phyloP scores from a whole-genome alignment of 2,329 filamentous ascomycete genomes.

The Orbilia oligospora region DNA sequence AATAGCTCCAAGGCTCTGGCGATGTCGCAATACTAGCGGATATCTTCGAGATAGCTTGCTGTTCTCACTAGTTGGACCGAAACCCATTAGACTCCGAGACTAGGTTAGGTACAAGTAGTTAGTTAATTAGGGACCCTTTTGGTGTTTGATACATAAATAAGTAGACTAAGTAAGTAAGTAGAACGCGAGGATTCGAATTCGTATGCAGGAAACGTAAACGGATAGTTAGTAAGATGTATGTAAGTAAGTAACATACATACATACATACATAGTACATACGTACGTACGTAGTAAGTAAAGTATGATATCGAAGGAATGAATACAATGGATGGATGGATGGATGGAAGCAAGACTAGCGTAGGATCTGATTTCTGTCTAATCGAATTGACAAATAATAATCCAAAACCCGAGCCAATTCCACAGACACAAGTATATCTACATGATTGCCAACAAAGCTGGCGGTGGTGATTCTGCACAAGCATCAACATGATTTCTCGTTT shows the following conservation, averaged over 20 bases:
- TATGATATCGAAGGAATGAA: too few species aligned
- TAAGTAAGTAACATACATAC: too few species aligned
- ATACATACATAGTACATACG: too few species aligned
- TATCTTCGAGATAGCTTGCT: conserved; percentile 15
- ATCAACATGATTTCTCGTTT: conserved; percentile 23
- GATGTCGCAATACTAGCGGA: conserved; percentile 40
- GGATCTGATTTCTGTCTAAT: conserved; percentile 8
- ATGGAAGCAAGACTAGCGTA: conserved; percentile 18
- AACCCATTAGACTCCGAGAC: too few species aligned
- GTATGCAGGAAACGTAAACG: not conserved
- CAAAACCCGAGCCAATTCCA: conserved; percentile 11
- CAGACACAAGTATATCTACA: conserved; percentile 26
- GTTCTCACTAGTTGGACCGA: too few species aligned
- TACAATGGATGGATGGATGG: too few species aligned
- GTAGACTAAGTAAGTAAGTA: too few species aligned
- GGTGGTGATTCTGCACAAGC: conserved; percentile 31
- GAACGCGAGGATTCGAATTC: too few species aligned
- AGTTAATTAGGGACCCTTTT: too few species aligned
- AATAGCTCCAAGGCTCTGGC: conserved; percentile 14
- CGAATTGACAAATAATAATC: conserved; percentile 21
- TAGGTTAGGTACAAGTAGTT: too few species aligned
- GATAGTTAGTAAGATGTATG: not conserved
- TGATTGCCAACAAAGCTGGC: conserved; percentile 19
- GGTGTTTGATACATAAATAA: too few species aligned
- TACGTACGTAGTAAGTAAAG: too few species aligned